Evolutionary conservation across 2,329 filamentous ascomycete genomes (phyloP).

Genomic region (Calonectria naviculata): DNA sequence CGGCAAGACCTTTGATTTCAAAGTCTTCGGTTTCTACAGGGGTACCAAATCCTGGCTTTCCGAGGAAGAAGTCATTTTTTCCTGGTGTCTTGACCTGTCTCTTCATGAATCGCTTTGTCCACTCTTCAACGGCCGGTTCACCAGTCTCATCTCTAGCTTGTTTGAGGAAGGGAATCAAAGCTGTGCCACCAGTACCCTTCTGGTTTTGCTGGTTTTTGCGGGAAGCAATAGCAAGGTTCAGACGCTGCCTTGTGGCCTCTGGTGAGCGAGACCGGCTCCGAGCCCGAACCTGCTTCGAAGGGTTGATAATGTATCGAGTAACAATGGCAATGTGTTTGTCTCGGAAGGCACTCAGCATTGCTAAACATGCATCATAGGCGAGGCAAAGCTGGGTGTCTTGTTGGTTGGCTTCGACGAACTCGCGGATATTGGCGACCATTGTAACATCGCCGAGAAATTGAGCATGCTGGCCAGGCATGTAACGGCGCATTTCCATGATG

Average conservation of each 20-base stretch:
- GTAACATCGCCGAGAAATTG: conserved; percentile 87
- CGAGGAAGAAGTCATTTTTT: conserved; percentile 67
- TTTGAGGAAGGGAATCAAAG: conserved; percentile 94
- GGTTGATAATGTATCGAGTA: conserved; percentile 92
- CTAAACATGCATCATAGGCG: conserved; percentile 91
- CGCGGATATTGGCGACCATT: conserved; percentile 85
- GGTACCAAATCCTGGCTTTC: conserved; percentile 60
- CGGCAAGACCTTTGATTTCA: conserved; percentile 76
- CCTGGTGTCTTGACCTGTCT: conserved; percentile 61
- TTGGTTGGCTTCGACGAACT: conserved; percentile 76
- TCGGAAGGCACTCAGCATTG: conserved; percentile 75
- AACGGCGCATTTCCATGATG: conserved; percentile 94
- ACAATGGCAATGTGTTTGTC: conserved; percentile 98
- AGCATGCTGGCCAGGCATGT: conserved; percentile 95
- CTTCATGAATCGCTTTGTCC: conserved; percentile 69
- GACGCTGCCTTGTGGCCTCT: conserved; percentile 57
- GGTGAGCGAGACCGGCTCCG: conserved; percentile 70
- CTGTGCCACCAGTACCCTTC: conserved; percentile 92
- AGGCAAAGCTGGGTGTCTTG: conserved; percentile 75
- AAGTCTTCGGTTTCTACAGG: conserved; percentile 55
- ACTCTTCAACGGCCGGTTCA: conserved; percentile 82
- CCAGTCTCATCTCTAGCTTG: conserved; percentile 97
- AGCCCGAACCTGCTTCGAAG: conserved; percentile 79
- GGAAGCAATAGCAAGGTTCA: conserved; percentile 74
- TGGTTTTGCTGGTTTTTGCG: conserved; percentile 68